These are phyloP conservation scores for Leccinum subrobustum DNA, from an alignment of 1,284 basidiomycete genomes.

Conservation along the genomic window DNA sequence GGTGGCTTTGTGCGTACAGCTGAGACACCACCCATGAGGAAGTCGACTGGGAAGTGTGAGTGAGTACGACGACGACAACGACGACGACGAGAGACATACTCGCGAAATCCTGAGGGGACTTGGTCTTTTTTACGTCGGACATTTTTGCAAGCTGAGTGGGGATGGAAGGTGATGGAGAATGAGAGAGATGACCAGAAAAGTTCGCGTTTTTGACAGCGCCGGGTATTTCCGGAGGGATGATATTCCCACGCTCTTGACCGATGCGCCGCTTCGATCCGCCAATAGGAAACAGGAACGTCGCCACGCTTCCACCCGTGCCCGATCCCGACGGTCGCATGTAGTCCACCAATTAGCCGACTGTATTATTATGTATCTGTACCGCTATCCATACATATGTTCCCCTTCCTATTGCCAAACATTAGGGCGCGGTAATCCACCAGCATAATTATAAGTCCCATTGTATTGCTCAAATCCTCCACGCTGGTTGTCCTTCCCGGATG, in stretches of 20 bases:
- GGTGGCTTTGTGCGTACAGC: constrained; percentile 54
- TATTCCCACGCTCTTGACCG: constrained; percentile 40
- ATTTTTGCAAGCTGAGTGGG: constrained; percentile 63
- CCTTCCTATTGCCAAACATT: constrained; percentile 30
- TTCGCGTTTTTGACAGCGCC: constrained; percentile 38
- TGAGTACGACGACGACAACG: constrained; percentile 5
- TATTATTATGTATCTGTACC: constrained; percentile 13
- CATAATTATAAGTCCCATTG: constrained; percentile 27
- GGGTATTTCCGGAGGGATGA: constrained; percentile 39
- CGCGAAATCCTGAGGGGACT: constrained; percentile 79
- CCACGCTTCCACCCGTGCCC: not conserved
- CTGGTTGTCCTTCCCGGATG: constrained; percentile 20
- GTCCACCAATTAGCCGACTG: constrained; percentile 6
- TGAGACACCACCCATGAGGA: constrained; percentile 92
- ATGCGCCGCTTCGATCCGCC: constrained; percentile 13
- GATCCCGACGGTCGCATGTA: not conserved
- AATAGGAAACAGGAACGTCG: constrained; percentile 11
- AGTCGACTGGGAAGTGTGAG: constrained; percentile 60
- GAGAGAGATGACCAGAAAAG: constrained; percentile 34
- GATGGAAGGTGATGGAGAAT: constrained; percentile 43
- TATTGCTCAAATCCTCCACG: constrained; percentile 29
- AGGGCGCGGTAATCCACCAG: constrained; percentile 27
- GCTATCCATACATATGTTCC: constrained; percentile 17
- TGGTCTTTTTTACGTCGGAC: constrained; percentile 74
- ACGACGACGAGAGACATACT: constrained; percentile 33